A percentile compares a stretch with the other conserved stretches of the same genome.
These are phyloP conservation scores for Fonsecaea monophora DNA, from an alignment of 2,329 filamentous ascomycete species.

Conservation along the genomic window DNA sequence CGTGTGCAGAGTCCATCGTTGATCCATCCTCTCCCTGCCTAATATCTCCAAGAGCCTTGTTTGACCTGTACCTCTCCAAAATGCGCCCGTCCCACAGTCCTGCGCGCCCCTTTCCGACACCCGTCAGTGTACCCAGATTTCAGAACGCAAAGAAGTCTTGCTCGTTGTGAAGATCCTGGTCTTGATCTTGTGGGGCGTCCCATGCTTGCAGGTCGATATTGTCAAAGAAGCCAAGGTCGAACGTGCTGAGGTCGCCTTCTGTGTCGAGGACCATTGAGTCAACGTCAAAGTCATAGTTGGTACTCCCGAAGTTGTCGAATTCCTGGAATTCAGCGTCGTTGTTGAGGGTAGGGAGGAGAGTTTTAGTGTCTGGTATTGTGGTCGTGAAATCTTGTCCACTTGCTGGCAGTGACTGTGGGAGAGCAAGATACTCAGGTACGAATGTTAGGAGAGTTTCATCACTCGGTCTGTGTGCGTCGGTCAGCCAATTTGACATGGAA, in stretches of 20 bases:
- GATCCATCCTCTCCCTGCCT: not conserved
- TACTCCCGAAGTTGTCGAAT: constrained; percentile 1
- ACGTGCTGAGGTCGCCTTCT: not conserved
- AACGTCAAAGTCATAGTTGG: not conserved
- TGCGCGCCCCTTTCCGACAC: not conserved
- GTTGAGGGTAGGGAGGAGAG: constrained; percentile 8
- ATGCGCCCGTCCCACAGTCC: not conserved
- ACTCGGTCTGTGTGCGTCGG: not conserved
- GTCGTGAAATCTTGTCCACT: not conserved
- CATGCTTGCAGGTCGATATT: not conserved
- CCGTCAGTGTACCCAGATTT: not conserved
- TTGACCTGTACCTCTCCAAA: not conserved
- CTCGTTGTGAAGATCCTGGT: not conserved
- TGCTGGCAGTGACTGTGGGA: not conserved
- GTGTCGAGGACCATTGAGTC: not conserved
- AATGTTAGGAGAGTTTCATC: not conserved
- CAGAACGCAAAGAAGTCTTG: not conserved
- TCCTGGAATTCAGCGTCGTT: not conserved
- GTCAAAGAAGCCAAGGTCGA: not conserved
- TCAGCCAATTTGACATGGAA: not conserved
- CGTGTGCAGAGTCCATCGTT: not conserved
- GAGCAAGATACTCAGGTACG: not conserved
- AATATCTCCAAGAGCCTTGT: not conserved
- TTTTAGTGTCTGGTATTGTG: not conserved
- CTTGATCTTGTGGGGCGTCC: not conserved